Evolutionary conservation across 2,329 filamentous ascomycete species (phyloP).

Genomic region (Lecanicillium sp.): DNA sequence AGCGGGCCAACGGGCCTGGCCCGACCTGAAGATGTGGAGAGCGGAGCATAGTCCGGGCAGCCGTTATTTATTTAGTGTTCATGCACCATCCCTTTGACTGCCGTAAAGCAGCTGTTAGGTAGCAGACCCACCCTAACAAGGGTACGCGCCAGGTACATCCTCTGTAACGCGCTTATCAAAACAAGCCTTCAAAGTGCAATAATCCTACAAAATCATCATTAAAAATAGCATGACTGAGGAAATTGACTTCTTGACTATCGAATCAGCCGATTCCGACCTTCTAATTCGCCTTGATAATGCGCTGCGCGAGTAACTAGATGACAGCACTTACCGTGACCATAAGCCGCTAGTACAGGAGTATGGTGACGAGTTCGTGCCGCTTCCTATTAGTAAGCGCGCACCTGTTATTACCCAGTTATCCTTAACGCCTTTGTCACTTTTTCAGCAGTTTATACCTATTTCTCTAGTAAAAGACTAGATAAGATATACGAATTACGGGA

Average conservation of each 20-base stretch:
- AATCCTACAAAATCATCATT: neutral
- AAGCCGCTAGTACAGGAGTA: neutral
- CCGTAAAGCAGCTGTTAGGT: neutral
- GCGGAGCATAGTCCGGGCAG: no score
- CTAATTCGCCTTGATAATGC: neutral
- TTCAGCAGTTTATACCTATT: neutral
- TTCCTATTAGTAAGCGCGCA: neutral
- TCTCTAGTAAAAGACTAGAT: neutral
- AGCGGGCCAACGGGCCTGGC: no score
- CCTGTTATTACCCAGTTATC: neutral
- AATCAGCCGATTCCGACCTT: neutral
- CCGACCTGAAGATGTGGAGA: no score
- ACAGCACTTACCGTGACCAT: neutral
- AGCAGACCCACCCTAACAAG: neutral
- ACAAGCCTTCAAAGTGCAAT: no score
- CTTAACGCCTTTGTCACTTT: neutral
- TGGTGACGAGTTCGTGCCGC: neutral
- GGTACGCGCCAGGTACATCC: neutral
- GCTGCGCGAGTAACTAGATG: neutral
- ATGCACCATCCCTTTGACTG: constrained; percentile 1
- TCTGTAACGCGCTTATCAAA: neutral
- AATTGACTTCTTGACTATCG: neutral
- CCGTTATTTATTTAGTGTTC: no score
- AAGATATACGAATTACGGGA: neutral
- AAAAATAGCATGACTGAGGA: neutral